Percentiles rank a stretch among this genome's conserved stretches.
phyloP scores from a whole-genome alignment of 2,329 filamentous ascomycete genomes.

The Aspergillus fischeri region DNA sequence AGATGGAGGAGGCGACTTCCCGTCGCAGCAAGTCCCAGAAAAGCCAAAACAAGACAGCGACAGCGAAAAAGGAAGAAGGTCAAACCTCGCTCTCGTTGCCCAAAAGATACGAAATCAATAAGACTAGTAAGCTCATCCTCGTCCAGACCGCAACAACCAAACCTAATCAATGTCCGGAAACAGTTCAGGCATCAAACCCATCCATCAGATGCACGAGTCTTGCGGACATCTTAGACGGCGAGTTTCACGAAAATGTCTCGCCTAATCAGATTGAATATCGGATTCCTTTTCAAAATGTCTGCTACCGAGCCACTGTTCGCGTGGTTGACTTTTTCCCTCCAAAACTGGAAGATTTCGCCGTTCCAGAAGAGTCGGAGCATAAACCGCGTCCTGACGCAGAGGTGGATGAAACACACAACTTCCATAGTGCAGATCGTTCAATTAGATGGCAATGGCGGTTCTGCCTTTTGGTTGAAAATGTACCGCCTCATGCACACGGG shows the following conservation, averaged over 20 bases:
- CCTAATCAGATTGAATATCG: constrained; percentile 42
- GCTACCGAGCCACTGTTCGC: constrained; percentile 66
- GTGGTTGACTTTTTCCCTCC: constrained; percentile 76
- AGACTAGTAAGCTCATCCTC: constrained; percentile 34
- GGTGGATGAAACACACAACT: constrained; percentile 24
- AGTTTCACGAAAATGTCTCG: constrained; percentile 44
- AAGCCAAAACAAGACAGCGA: constrained; percentile 29
- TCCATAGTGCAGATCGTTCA: constrained; percentile 4
- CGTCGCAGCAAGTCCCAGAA: constrained; percentile 24
- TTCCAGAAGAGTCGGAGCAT: constrained; percentile 43
- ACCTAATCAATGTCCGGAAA: constrained; percentile 7
- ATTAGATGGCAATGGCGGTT: constrained; percentile 78
- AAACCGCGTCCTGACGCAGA: constrained; percentile 39
- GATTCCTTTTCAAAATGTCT: constrained; percentile 70
- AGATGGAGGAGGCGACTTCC: constrained; percentile 8
- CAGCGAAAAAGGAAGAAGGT: constrained; percentile 27
- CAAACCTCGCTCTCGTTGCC: constrained; percentile 19
- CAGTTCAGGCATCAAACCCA: constrained; percentile 47
- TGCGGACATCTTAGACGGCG: constrained; percentile 47
- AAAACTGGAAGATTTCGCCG: constrained; percentile 66
- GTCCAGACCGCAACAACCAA: background rate
- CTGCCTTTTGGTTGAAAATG: constrained; percentile 72
- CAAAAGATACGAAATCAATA: constrained; percentile 36
- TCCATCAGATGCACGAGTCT: constrained; percentile 40
- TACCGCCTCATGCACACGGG: constrained; percentile 35